phyloP scores from a whole-genome alignment of 2,329 filamentous ascomycete species.

The Cladosporium sp. region DNA sequence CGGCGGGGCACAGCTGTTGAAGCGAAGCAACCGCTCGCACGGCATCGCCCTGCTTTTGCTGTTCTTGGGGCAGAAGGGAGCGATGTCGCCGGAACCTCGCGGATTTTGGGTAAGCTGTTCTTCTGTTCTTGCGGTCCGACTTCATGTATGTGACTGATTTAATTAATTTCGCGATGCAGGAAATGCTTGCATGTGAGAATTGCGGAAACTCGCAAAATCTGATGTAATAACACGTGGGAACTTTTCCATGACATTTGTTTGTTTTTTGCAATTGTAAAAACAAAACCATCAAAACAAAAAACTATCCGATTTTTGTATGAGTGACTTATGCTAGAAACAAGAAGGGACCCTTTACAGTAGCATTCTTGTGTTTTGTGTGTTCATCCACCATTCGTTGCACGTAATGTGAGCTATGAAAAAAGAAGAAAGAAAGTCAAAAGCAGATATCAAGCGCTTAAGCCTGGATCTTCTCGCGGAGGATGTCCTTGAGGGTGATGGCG shows the following conservation, averaged over 20 bases:
- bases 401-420: no score
- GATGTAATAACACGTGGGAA: neutral
- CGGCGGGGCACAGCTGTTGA: neutral
- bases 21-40: slow-evolving; percentile 5
- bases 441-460: slow-evolving; percentile 4
- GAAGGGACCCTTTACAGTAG: slow-evolving; percentile 5
- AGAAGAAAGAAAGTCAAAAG: neutral
- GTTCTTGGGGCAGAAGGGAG: neutral
- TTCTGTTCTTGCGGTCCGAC: no score
- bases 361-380: no score
- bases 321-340: neutral
- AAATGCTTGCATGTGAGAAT: neutral
- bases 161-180: no score
- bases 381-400: slow-evolving; percentile 11
- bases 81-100: neutral
- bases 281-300: no score
- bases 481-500: slow-evolving; percentile 86
- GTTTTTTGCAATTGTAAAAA: neutral
- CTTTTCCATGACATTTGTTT: neutral
- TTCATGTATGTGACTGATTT: no score
- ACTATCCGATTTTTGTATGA: neutral
- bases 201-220: neutral
- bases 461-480: slow-evolving; percentile 79
- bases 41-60: slow-evolving; percentile 9
- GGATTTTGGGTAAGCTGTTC: neutral